phyloP scores from a whole-genome alignment of 2,329 filamentous ascomycete species.

The Hypomyces rosellus region DNA sequence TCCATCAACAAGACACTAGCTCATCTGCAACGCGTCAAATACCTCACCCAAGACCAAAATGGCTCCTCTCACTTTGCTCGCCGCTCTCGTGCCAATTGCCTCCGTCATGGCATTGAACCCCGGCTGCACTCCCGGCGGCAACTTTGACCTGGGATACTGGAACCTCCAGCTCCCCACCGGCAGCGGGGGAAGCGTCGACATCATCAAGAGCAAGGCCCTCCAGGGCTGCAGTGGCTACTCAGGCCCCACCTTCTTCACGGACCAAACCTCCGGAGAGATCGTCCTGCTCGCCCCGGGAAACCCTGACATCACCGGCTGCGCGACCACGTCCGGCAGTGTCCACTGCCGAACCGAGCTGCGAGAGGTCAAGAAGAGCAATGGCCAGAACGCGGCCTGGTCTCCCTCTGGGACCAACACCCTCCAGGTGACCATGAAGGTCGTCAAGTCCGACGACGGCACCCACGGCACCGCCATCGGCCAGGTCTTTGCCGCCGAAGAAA shows the following conservation, averaged over 20 bases:
- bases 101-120: conserved; percentile 6
- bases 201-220: conserved; percentile 25
- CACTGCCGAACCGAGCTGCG: conserved; percentile 38
- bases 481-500: conserved; percentile 28
- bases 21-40: too few relatives aligned
- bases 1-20: too few relatives aligned
- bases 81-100: not conserved
- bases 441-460: conserved; percentile 30
- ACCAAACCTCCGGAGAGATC: conserved; percentile 25
- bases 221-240: conserved; percentile 30
- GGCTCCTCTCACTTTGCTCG: conserved; percentile 1
- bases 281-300: conserved; percentile 35
- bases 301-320: conserved; percentile 25
- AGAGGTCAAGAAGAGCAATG: conserved; percentile 25
- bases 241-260: conserved; percentile 29
- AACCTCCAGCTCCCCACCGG: conserved; percentile 35
- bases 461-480: conserved; percentile 29
- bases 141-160: conserved; percentile 28
- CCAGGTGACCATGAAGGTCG: conserved; percentile 20
- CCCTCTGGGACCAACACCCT: conserved; percentile 9
- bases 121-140: conserved; percentile 16
- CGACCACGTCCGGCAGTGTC: conserved; percentile 32
- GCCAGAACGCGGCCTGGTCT: conserved; percentile 24
- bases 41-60: not conserved
- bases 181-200: conserved; percentile 12